A percentile compares a stretch with the other conserved stretches of the same genome.
These are phyloP conservation scores for Panaeolus cyanescens DNA, from an alignment of 768 basidiomycete species.

Conservation along the genomic window DNA sequence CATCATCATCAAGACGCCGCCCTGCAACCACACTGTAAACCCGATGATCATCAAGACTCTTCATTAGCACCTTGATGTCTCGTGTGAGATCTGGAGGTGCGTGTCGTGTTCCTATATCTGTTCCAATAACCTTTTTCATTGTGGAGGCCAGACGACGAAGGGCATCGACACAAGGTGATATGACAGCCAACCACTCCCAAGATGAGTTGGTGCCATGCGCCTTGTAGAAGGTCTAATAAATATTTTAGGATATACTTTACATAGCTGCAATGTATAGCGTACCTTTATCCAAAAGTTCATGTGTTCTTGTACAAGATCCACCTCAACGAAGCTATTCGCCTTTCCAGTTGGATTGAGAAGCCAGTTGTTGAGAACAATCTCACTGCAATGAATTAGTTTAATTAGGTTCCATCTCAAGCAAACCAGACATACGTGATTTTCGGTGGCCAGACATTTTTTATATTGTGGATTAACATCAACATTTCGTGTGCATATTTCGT, in stretches of 20 bases:
- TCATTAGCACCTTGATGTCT: constrained; percentile 23
- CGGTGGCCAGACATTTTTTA: constrained; percentile 23
- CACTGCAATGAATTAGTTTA: constrained; percentile 11
- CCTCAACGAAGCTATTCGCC: constrained; percentile 24
- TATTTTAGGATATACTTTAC: neutral
- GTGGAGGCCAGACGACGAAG: constrained; percentile 18
- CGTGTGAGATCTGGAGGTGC: constrained; percentile 14
- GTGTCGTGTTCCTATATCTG: constrained; percentile 21
- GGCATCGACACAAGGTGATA: constrained; percentile 24
- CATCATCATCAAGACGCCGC: constrained; percentile 16
- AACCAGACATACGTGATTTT: constrained; percentile 16
- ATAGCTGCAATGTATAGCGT: neutral
- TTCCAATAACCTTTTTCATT: constrained; percentile 19
- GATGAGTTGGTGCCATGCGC: constrained; percentile 23
- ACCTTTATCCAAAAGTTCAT: constrained; percentile 36
- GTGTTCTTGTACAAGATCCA: constrained; percentile 35
- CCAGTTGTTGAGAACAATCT: constrained; percentile 31
- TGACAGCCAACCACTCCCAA: constrained; percentile 28
- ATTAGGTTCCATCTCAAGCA: neutral
- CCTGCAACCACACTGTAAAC: constrained; percentile 20
- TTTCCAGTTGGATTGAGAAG: constrained; percentile 32
- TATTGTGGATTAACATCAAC: constrained; percentile 28
- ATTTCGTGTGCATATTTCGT: constrained; percentile 36
- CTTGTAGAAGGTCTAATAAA: constrained; percentile 19
- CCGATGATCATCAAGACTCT: constrained; percentile 20